phyloP scores from a whole-genome alignment of 1,284 basidiomycete species.

The Ceraceosorus guamensis region DNA sequence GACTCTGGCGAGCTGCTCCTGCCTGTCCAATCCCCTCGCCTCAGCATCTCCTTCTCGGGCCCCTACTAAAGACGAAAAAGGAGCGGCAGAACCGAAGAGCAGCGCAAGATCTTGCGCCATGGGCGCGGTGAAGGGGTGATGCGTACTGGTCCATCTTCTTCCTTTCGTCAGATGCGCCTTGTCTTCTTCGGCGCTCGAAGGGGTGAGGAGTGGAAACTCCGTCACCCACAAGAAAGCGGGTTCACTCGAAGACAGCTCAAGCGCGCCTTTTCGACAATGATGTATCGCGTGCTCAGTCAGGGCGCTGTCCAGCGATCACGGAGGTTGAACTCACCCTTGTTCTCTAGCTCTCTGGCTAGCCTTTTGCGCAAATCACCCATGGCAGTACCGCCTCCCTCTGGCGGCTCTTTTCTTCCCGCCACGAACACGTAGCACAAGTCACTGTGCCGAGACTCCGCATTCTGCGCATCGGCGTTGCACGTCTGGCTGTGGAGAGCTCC shows the following conservation, averaged over 20 bases:
- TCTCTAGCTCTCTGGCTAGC: slow-evolving; percentile 60
- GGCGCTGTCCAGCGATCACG: not conserved
- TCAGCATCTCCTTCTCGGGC: not conserved
- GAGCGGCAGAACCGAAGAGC: slow-evolving; percentile 53
- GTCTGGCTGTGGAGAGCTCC: no score
- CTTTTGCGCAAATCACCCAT: slow-evolving; percentile 67
- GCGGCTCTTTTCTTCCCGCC: slow-evolving; percentile 48
- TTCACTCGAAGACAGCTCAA: slow-evolving; percentile 39
- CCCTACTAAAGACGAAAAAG: no score
- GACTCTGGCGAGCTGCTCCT: slow-evolving; percentile 45
- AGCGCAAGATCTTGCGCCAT: slow-evolving; percentile 74
- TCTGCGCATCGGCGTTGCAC: no score
- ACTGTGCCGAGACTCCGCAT: no score
- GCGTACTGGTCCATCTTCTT: slow-evolving; percentile 76
- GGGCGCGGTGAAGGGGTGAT: slow-evolving; percentile 95
- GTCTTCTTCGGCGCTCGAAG: slow-evolving; percentile 71
- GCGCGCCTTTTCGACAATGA: not conserved
- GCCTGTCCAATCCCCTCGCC: not conserved
- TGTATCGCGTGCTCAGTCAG: not conserved
- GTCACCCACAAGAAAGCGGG: slow-evolving; percentile 92
- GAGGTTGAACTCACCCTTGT: slow-evolving; percentile 55
- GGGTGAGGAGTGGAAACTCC: slow-evolving; percentile 90
- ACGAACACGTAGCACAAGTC: no score
- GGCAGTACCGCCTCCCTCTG: slow-evolving; percentile 68
- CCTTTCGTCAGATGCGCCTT: slow-evolving; percentile 70